These are phyloP conservation scores for Ogataea paradorogensis DNA, from an alignment of 805 yeast genomes.

Conservation along the genomic window DNA sequence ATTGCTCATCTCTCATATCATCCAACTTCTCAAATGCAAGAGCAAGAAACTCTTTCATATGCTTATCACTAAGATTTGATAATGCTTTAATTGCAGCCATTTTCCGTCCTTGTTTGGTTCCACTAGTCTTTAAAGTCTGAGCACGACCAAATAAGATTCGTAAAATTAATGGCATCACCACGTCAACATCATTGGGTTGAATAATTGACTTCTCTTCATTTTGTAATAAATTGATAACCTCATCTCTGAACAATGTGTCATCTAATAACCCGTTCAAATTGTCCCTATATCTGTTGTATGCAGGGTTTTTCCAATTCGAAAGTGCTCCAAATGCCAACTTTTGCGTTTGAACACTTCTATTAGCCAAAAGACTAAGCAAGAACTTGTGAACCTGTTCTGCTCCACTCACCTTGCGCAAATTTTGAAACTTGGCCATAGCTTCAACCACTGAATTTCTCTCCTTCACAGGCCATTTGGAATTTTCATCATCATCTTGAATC, in stretches of 20 bases:
- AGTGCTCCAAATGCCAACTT: constrained; percentile 68
- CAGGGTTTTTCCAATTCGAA: constrained; percentile 58
- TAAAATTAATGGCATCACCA: constrained; percentile 67
- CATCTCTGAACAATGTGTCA: constrained; percentile 83
- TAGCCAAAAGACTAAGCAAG: constrained; percentile 56
- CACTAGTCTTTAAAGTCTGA: constrained; percentile 64
- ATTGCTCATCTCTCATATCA: constrained; percentile 21
- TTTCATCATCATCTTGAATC: constrained; percentile 35
- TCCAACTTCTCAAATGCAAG: constrained; percentile 57
- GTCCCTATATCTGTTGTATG: constrained; percentile 65
- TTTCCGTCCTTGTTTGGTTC: constrained; percentile 69
- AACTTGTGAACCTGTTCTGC: constrained; percentile 52
- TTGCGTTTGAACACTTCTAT: constrained; percentile 62
- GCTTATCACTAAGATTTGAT: constrained; percentile 51
- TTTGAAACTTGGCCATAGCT: constrained; percentile 61
- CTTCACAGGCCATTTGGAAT: constrained; percentile 33
- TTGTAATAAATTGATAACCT: constrained; percentile 61
- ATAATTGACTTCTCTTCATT: constrained; percentile 49
- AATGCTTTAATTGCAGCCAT: constrained; percentile 64
- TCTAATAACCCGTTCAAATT: constrained; percentile 73
- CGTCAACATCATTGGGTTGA: constrained; percentile 56
- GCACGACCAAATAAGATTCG: constrained; percentile 86
- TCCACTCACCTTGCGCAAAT: constrained; percentile 52
- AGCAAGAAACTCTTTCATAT: constrained; percentile 56
- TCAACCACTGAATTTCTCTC: constrained; percentile 60